A percentile compares a stretch with the other conserved stretches of the same genome.
Evolutionary conservation across 139 green algal genomes (phyloP).

Genomic region (Chloropicon primus): DNA sequence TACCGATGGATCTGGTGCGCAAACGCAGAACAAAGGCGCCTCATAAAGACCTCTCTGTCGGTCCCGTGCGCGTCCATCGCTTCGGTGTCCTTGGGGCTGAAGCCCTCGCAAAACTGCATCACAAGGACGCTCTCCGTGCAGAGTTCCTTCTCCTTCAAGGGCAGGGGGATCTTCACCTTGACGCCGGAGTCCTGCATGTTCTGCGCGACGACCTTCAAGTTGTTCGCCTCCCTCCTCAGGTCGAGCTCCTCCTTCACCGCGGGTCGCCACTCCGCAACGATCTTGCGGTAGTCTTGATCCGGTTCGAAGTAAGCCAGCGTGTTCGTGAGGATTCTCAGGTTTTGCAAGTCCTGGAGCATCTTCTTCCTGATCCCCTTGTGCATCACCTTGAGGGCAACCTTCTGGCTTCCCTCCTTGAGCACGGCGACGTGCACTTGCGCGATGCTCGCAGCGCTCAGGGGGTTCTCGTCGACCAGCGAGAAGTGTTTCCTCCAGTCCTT

Average conservation of each 20-base stretch:
- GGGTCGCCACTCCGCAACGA: conserved; percentile 16
- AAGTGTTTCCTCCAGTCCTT: neutral
- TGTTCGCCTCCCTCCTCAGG: conserved; percentile 8
- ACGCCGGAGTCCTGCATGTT: conserved; percentile 12
- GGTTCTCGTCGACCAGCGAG: neutral
- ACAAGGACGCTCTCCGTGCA: conserved; percentile 6
- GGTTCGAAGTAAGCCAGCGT: conserved; percentile 7
- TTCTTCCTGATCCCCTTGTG: neutral
- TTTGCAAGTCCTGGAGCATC: conserved; percentile 12
- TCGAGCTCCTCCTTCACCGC: conserved; percentile 12
- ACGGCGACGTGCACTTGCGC: conserved; percentile 9
- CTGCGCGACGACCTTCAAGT: neutral
- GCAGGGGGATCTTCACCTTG: conserved; percentile 10
- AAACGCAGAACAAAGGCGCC: conserved; percentile 4
- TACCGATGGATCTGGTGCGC: conserved; percentile 17
- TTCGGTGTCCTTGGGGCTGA: conserved; percentile 6
- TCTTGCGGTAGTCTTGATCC: conserved; percentile 21
- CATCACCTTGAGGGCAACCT: conserved; percentile 16
- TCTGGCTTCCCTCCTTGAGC: conserved; percentile 4
- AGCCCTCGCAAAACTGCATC: conserved; percentile 20
- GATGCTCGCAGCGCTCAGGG: neutral
- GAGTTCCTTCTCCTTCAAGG: neutral
- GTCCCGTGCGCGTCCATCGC: conserved; percentile 5
- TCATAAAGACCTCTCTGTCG: conserved; percentile 5
- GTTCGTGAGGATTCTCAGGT: conserved; percentile 4